Percentiles rank a stretch among this genome's conserved stretches.
phyloP scores from a whole-genome alignment of 192 early-diverging fungal genomes.

The Backusella mclennaniae region DNA sequence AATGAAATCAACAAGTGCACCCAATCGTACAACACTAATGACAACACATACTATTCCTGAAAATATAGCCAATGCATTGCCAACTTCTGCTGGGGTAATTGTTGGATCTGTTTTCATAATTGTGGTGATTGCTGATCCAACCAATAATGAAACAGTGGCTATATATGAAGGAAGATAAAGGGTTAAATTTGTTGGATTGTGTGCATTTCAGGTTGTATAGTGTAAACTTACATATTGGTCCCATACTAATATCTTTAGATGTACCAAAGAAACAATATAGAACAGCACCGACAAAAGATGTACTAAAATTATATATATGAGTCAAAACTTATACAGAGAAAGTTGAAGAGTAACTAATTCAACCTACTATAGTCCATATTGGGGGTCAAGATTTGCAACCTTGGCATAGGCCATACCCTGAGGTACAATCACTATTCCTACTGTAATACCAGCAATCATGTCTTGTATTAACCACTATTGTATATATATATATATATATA shows the following conservation, averaged over 20 bases:
- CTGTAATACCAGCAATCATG: conserved; percentile 67
- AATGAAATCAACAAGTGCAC: conserved; percentile 89
- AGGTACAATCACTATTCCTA: conserved; percentile 70
- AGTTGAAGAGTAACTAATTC: conserved; percentile 22
- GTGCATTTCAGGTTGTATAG: neutral
- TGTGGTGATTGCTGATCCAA: conserved; percentile 60
- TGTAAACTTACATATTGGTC: conserved; percentile 27
- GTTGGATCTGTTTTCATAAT: conserved; percentile 8
- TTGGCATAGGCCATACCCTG: conserved; percentile 73
- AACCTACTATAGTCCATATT: neutral
- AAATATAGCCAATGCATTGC: conserved; percentile 68
- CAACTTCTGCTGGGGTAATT: conserved; percentile 48
- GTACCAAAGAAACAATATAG: conserved; percentile 76
- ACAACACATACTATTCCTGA: conserved; percentile 66
- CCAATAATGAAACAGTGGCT: conserved; percentile 76
- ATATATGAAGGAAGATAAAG: neutral
- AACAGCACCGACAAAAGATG: conserved; percentile 65
- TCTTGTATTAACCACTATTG: conserved; percentile 40
- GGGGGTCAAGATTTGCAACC: conserved; percentile 55
- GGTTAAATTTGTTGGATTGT: conserved; percentile 16
- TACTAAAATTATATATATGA: neutral
- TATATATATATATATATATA: neutral
- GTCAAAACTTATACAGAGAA: conserved; percentile 60
- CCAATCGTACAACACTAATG: conserved; percentile 82
- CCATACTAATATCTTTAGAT: conserved; percentile 72